Evolutionary conservation across 768 basidiomycete species (phyloP).

Genomic region (Auricularia sp.): DNA sequence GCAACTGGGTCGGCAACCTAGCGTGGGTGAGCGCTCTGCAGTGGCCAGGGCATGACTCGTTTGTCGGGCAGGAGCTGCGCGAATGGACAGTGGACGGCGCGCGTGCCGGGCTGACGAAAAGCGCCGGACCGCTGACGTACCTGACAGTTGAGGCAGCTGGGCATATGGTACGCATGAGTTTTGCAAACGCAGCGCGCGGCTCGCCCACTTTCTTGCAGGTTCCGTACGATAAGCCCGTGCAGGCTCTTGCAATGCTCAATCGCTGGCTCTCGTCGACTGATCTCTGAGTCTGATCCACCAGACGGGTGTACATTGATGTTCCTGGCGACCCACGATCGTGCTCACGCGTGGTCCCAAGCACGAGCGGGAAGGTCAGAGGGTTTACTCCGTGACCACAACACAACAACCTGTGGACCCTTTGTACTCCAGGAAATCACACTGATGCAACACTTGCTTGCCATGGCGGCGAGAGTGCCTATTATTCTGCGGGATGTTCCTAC

Average conservation of each 20-base stretch:
- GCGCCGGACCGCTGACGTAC: conserved; percentile 50
- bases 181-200: background rate
- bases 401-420: too few relatives aligned
- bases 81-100: conserved; percentile 47
- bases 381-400: too few relatives aligned
- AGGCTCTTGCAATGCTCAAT: conserved; percentile 51
- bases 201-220: conserved; percentile 27
- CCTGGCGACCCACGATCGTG: too few relatives aligned
- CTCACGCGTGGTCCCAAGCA: too few relatives aligned
- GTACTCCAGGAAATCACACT: too few relatives aligned
- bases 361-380: too few relatives aligned
- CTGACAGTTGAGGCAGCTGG: conserved; percentile 53
- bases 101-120: conserved; percentile 46
- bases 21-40: conserved; percentile 24
- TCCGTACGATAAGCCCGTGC: conserved; percentile 58
- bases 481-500: too few relatives aligned
- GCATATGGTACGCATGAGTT: conserved; percentile 41
- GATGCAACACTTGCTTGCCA: too few relatives aligned
- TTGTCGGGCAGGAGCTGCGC: conserved; percentile 41
- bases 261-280: conserved; percentile 44
- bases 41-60: conserved; percentile 24
- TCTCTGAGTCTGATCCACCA: conserved; percentile 19
- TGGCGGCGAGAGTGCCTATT: too few relatives aligned
- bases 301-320: too few relatives aligned
- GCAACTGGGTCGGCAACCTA: conserved; percentile 40